Conservation (phyloP, 148 eudicot species). For the Rhododendron ferrugineum region DNA sequence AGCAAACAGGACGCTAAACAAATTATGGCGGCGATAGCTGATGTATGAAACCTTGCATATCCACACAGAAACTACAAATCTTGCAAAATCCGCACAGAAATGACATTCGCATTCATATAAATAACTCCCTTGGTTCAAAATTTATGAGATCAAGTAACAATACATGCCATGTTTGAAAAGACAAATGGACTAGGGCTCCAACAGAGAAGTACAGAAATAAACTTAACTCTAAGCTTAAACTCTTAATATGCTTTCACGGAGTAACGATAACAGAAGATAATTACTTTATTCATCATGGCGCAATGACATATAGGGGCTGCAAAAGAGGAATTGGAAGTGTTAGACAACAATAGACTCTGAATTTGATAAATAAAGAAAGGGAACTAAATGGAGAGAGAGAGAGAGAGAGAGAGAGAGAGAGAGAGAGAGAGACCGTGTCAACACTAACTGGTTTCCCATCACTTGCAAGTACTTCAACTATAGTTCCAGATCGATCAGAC, state of each 20-base stretch:
- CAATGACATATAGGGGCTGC: conserved; percentile 45
- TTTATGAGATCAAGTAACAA: conserved; percentile 5
- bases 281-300: conserved; percentile 29
- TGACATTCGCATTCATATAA: not conserved
- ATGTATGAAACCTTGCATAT: no score
- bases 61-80: no score
- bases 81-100: not conserved
- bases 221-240: conserved; percentile 4
- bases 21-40: no score
- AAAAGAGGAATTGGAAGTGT: conserved; percentile 6
- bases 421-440: conserved; percentile 27
- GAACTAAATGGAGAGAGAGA: not conserved
- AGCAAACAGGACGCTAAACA: no score
- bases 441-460: conserved; percentile 51
- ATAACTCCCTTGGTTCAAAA: conserved; percentile 13
- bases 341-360: conserved; percentile 10
- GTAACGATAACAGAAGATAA: conserved; percentile 8
- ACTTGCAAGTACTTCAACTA: conserved; percentile 34
- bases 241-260: not conserved
- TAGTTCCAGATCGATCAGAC: conserved; percentile 49
- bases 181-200: conserved; percentile 6
- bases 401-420: conserved; percentile 7
- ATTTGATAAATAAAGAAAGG: not conserved
- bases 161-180: conserved; percentile 5
- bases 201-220: conserved; percentile 4